Base-by-base conservation (phyloP, 345 rosid genomes). In the Sonneratia caseolaris region DNA sequence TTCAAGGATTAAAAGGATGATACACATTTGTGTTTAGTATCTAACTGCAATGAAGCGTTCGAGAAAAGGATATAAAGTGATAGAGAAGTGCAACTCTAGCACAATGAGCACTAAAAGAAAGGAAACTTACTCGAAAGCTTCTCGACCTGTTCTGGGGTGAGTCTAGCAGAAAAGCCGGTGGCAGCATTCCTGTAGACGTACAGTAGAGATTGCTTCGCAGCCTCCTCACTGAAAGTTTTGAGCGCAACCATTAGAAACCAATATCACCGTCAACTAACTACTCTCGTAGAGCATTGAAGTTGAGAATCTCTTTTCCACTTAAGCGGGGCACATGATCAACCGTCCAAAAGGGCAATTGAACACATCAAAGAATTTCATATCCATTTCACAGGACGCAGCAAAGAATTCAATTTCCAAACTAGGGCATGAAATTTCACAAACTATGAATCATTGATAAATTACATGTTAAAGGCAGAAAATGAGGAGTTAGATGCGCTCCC, bases 111-210 rank as follows among this genome's bases (percentile, higher is more conserved):
- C 13, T 36, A 9, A 35, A 51, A 10, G 21, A 48, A 62, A 48
- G 2, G 4, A 22, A 22, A 22, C 91, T 32, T 83, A 94, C 97
- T 86, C 0, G 88, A 84, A 1, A 92, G 82, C 71, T 89, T 82
- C 0, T 78, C 84, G 71, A 86, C 99, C 76, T 90, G 97, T 62
- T 81, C 83, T 11, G 91, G 88, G 8, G 97, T 92, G 49, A 92
- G 97, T 81, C 85, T 90, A 64, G 97, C 97, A 7, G 97, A 90
- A 76, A 95, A 95, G 11, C 99, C 97, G 64, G 88, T 83, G 3
- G 99, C 97, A 66, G 96, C 96, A 0, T 77, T 77, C 86, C 85
- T 89, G 75, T 95, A 92, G 68, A 90, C 88, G 72, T 92, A 91
- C 47, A 95, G 21, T 70, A 95, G 68, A 57, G 96, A 90, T 22